phyloP scores from a whole-genome alignment of 2,329 filamentous ascomycete species.

The Trichoderma sp. region DNA sequence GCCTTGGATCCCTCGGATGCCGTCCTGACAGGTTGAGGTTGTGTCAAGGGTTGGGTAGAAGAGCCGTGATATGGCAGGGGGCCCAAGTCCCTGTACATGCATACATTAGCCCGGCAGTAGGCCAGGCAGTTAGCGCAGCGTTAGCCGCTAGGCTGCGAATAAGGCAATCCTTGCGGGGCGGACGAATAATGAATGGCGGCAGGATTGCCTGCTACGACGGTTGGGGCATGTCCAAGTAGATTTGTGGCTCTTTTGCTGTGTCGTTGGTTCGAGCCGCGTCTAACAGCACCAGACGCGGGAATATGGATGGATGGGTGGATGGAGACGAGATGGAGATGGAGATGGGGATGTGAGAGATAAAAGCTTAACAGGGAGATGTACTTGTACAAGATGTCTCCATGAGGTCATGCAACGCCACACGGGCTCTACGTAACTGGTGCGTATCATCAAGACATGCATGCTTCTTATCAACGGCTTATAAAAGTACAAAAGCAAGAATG shows the following conservation, averaged over 20 bases:
- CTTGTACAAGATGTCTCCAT: neutral
- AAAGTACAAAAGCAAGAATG: too few species aligned
- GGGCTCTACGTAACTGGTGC: neutral
- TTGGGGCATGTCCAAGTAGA: neutral
- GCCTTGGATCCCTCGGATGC: neutral
- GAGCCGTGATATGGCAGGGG: neutral
- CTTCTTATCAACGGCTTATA: too few species aligned
- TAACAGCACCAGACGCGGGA: neutral
- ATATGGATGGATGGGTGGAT: neutral
- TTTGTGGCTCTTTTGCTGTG: neutral
- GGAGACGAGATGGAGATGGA: too few species aligned
- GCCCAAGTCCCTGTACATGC: conserved; percentile 3
- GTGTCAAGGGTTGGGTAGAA: neutral
- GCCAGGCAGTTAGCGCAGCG: neutral
- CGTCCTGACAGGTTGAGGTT: neutral
- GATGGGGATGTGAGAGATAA: neutral
- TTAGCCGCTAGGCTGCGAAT: neutral
- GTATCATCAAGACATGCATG: neutral
- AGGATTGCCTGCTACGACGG: neutral
- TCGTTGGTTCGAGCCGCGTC: neutral
- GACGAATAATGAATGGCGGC: neutral
- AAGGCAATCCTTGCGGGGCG: conserved; percentile 14
- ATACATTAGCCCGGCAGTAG: conserved; percentile 13
- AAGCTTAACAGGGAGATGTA: neutral
- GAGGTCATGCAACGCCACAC: neutral